A percentile compares a stretch with the other conserved stretches of the same genome.
Evolutionary conservation across 2,329 filamentous ascomycete species (phyloP).

Genomic region (Lasiodiplodia gonubiensis): DNA sequence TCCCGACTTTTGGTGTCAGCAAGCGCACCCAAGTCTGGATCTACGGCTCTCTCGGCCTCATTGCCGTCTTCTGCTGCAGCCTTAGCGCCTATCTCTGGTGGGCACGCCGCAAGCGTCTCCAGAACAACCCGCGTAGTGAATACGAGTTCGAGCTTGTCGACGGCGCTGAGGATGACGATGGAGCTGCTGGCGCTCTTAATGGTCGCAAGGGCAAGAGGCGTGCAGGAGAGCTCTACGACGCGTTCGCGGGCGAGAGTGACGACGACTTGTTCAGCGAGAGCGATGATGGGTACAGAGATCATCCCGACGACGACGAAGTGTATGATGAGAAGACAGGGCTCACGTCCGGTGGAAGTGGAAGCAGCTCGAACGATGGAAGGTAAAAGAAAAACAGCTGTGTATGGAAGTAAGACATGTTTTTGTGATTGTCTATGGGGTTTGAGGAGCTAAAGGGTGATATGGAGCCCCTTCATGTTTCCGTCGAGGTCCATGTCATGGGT

Average conservation of each 20-base stretch:
- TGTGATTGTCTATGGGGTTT: neutral
- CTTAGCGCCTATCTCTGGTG: slow-evolving; percentile 83
- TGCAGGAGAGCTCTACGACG: slow-evolving; percentile 94
- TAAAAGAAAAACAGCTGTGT: neutral
- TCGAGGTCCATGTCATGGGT: neutral
- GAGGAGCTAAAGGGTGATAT: neutral
- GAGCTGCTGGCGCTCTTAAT: slow-evolving; percentile 53
- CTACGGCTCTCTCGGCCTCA: slow-evolving; percentile 83
- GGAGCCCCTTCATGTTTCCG: neutral
- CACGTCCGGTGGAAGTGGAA: slow-evolving; percentile 9
- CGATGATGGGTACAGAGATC: slow-evolving; percentile 39
- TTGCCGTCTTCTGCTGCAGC: slow-evolving; percentile 79
- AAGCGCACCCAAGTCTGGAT: slow-evolving; percentile 93
- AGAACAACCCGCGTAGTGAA: slow-evolving; percentile 75
- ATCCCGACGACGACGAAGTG: slow-evolving; percentile 26
- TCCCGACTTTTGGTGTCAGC: slow-evolving; percentile 88
- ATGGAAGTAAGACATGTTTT: neutral
- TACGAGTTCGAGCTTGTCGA: slow-evolving; percentile 96
- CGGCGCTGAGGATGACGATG: slow-evolving; percentile 68
- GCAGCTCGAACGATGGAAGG: slow-evolving; percentile 14
- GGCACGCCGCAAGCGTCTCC: slow-evolving; percentile 76
- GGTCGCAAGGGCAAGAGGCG: slow-evolving; percentile 58
- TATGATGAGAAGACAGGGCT: slow-evolving; percentile 36
- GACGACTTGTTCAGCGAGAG: slow-evolving; percentile 64
- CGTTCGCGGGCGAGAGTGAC: slow-evolving; percentile 92